Base-by-base conservation (phyloP, 768 basidiomycete species). In the Lactarius akahatsu region DNA sequence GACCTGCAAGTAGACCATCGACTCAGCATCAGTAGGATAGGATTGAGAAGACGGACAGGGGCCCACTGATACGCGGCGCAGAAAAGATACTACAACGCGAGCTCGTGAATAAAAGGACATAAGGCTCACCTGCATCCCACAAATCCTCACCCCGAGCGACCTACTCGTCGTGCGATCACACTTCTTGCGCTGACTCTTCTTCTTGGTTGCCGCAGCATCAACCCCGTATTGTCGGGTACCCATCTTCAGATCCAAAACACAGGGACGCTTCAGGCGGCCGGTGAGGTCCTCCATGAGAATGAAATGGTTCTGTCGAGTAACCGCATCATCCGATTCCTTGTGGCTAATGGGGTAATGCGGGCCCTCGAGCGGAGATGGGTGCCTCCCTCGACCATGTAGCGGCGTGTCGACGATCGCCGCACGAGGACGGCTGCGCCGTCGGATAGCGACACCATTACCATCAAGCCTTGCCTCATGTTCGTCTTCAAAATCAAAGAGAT, bases 211-310 rank as follows among this genome's bases (percentile, higher is more conserved):
- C 10, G 90, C 91, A 30, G 97, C 97, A 71, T 97, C 94, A 80
- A 96, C 91, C 23, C 97, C 97, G 77, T 98, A 98, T 78, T 99
- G 97, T 40, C 97, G 83, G 36, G 96, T 98, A n/a, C 97, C 97
- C 97, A 98, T 98, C 81, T 99, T 99, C 72, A 99, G 80, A 77
- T 99, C 97, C 73, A 98, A 85, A 50, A 99, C 96, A 73, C 97
- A 99, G 10, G 97, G 92, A 59, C 84, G 85, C 77, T 91, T 96
- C 73, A 97, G 77, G 40, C 91, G 81, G 30, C 97, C 97, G 2
- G 97, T 99, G 57, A 99, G 80, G 74, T 99, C 97, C 77, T 99
- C 97, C 95, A 99, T 97, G 71, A 98, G 84, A 72, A 99, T 97
- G 74, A 98, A 99, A 75, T 98, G 91, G 74, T 97, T 95, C 77